phyloP scores from a whole-genome alignment of 2,329 filamentous ascomycete species.

The Hymenoscyphus occultus region DNA sequence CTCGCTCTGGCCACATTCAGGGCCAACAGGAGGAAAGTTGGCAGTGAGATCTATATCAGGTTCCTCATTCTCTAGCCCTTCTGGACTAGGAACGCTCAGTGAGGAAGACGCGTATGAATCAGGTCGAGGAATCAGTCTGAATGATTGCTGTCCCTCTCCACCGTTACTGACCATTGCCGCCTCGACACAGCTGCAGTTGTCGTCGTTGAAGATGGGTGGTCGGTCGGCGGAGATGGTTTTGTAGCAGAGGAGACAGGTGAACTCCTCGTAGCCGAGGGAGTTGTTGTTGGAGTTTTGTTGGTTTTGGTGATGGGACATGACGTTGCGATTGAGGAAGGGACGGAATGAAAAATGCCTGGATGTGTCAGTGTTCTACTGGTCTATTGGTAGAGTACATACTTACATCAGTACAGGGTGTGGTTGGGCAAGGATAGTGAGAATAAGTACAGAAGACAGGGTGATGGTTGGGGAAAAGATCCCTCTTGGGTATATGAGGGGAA shows the following conservation, averaged over 20 bases:
- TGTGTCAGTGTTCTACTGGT: conserved; percentile 10
- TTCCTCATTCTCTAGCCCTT: conserved; percentile 25
- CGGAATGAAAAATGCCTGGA: conserved; percentile 4
- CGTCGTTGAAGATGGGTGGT: conserved; percentile 28
- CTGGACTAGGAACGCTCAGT: conserved; percentile 17
- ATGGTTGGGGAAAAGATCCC: conserved; percentile 5
- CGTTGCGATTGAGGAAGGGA: conserved; percentile 15
- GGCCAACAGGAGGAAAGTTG: conserved; percentile 18
- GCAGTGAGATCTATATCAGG: conserved; percentile 20
- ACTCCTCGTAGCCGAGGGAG: conserved; percentile 15
- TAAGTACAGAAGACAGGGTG: conserved; percentile 24
- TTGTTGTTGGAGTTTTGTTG: conserved; percentile 12
- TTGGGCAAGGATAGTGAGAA: conserved; percentile 19
- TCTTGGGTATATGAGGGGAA: not conserved
- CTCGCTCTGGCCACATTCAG: conserved; percentile 19
- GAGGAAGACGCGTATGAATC: conserved; percentile 20
- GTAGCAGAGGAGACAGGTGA: conserved; percentile 26
- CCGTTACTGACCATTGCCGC: conserved; percentile 14
- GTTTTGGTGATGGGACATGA: conserved; percentile 8
- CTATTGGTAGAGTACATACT: conserved; percentile 3
- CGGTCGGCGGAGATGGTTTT: conserved; percentile 27
- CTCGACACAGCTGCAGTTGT: conserved; percentile 30
- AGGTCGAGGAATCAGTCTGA: not conserved
- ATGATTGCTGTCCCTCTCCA: conserved; percentile 5
- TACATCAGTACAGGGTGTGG: conserved; percentile 18